Evolutionary conservation across 257 asterid species (phyloP).

Genomic region (Eucommia ulmoides): DNA sequence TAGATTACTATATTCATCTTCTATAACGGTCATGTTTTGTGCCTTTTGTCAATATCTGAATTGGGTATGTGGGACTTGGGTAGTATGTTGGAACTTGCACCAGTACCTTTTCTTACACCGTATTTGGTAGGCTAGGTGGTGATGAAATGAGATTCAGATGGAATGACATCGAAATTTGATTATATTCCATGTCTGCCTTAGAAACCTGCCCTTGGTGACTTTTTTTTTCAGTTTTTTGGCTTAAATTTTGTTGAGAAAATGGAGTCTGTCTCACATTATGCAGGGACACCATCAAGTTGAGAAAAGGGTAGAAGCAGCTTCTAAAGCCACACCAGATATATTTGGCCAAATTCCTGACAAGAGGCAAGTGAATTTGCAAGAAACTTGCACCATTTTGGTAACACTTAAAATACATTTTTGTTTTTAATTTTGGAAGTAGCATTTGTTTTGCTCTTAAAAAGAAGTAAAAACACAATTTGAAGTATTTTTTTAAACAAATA

Average conservation of each 20-base stretch:
- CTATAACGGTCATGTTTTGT: no score
- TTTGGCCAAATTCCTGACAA: conserved; percentile 22
- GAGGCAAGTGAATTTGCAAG: conserved; percentile 39
- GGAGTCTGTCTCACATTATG: conserved; percentile 2
- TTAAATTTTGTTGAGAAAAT: not conserved
- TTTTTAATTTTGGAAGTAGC: no score
- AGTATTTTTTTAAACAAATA: no score
- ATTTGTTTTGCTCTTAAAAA: conserved; percentile 5
- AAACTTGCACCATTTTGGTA: not conserved
- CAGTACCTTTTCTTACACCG: not conserved
- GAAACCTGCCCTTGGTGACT: not conserved
- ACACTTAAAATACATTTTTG: not conserved
- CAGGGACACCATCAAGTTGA: conserved; percentile 25
- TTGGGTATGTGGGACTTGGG: no score
- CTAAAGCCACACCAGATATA: conserved; percentile 22
- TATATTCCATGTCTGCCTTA: no score
- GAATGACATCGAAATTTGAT: no score
- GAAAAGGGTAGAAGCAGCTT: conserved; percentile 17
- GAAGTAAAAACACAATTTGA: no score
- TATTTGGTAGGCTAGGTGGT: not conserved
- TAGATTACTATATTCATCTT: no score
- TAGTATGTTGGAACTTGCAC: not conserved
- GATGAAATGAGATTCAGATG: not conserved
- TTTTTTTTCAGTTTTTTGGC: not conserved
- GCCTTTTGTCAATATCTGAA: no score